These are phyloP conservation scores for Cladophialophora exuberans DNA, from an alignment of 2,329 filamentous ascomycete species.

Conservation along the genomic window DNA sequence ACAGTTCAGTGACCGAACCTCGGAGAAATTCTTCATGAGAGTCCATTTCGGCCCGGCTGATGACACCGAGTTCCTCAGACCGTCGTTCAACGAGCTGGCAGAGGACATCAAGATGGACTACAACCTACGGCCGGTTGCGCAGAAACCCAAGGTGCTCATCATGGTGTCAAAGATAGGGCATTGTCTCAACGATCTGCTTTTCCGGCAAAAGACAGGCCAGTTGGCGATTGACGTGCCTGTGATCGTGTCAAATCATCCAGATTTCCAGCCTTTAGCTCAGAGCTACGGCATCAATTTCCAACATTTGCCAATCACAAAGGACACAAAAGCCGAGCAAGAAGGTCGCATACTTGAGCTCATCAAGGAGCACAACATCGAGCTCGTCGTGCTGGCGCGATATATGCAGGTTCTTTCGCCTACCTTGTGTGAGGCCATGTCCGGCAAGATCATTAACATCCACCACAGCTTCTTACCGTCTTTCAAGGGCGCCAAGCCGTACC, in stretches of 20 bases:
- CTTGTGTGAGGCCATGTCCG: constrained; percentile 77
- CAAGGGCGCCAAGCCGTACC: constrained; percentile 87
- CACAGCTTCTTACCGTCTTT: constrained; percentile 84
- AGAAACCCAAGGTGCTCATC: constrained; percentile 77
- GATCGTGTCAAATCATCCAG: constrained; percentile 81
- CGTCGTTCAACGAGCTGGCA: constrained; percentile 65
- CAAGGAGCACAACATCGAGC: constrained; percentile 69
- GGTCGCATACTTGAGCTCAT: constrained; percentile 71
- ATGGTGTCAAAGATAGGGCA: constrained; percentile 91
- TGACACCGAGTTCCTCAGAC: constrained; percentile 51
- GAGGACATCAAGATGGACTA: constrained; percentile 69
- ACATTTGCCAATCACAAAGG: constrained; percentile 77
- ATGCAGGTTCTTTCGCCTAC: constrained; percentile 82
- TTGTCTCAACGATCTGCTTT: constrained; percentile 81
- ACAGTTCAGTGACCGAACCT: constrained; percentile 77
- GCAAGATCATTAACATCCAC: constrained; percentile 90
- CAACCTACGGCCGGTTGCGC: constrained; percentile 67
- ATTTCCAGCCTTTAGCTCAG: constrained; percentile 69
- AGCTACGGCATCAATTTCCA: constrained; percentile 79
- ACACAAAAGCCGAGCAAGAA: constrained; percentile 78
- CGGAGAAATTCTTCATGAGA: constrained; percentile 83
- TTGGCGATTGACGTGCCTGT: constrained; percentile 74
- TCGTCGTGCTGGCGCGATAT: constrained; percentile 80
- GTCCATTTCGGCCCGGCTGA: constrained; percentile 74
- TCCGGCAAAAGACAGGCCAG: constrained; percentile 74